Base-by-base conservation (phyloP, 2,329 filamentous ascomycete genomes). In the Biscogniauxia mediterranea region DNA sequence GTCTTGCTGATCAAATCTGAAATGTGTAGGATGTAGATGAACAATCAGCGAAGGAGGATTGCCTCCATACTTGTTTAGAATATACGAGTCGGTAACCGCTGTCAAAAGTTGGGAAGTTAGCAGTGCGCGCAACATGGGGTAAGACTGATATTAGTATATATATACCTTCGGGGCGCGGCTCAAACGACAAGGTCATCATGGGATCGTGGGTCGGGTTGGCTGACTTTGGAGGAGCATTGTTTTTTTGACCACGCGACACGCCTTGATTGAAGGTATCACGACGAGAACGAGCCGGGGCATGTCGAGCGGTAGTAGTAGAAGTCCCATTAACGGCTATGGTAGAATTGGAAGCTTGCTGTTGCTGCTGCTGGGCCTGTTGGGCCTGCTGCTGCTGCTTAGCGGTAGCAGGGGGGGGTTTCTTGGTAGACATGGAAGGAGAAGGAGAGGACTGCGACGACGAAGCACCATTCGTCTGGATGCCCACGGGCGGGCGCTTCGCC, bases 1-100 rank as follows among this genome's bases (percentile, higher is more conserved):
- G 75, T 97, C 93, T 76, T 97, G 94, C 70, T 93, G 88, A 69
- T 98, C 94, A 77, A 99, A 96, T 61, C 90, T 87, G 73, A 97
- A 98, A 76, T 97, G 89, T 4, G 85, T 92, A 9, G 88, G 83
- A 73, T 97, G 89, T 32, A 99, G 81, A 74, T 97, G 93, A 23
- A 99, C 81, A 56, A 94, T 87, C 23, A 99, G 81, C 3, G 94
- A 98, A 0, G 95, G 93, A 8, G 89, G 86, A 56, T 83, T 83
- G 81, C 92, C 71, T 77, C 82, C 82, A 76, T 89, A 93, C 77
- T 93, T 96, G 69, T 85, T 88, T n/a, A 98, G 81, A 54, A 98
- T 92, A 70, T 95, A 91, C 15, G 84, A 78, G 63, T 89, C 86
- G 28, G 88, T 90, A 73, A 89, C 85, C 52, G 94, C 92, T 93